Percentiles rank a stretch among this genome's conserved stretches.
Conservation (phyloP, 2,329 filamentous ascomycete species). For the Colletotrichum aenigma region DNA sequence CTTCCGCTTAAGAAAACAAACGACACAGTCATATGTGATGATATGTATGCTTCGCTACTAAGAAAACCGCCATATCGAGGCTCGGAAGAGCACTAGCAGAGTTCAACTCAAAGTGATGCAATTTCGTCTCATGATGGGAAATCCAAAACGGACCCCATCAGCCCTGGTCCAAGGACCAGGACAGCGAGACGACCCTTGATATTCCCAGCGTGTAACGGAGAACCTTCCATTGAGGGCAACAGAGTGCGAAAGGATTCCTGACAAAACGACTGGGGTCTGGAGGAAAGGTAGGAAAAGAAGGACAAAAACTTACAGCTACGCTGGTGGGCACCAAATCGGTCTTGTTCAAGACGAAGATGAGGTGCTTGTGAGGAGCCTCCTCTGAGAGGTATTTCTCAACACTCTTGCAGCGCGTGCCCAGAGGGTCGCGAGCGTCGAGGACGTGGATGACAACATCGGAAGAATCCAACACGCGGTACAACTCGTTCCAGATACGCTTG, state of each 20-base stretch:
- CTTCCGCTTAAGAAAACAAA: constrained; percentile 14
- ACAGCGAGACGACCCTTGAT: constrained; percentile 76
- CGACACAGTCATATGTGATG: constrained; percentile 21
- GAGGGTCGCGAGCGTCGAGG: constrained; percentile 84
- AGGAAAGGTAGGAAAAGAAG: constrained; percentile 27
- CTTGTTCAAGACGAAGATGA: constrained; percentile 90
- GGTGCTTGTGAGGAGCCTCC: constrained; percentile 94
- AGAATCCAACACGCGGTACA: constrained; percentile 94
- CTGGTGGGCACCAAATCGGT: constrained; percentile 90
- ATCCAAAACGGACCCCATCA: constrained; percentile 89
- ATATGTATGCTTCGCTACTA: constrained; percentile 95
- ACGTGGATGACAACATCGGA: constrained; percentile 97
- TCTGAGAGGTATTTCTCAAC: constrained; percentile 88
- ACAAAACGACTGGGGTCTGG: constrained; percentile 72
- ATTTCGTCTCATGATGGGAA: constrained; percentile 74
- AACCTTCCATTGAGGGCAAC: constrained; percentile 69
- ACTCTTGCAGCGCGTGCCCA: constrained; percentile 83
- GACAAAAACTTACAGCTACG: constrained; percentile 81
- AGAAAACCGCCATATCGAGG: constrained; percentile 77
- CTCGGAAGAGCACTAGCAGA: constrained; percentile 64
- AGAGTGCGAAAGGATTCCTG: constrained; percentile 80
- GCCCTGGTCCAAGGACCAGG: constrained; percentile 68
- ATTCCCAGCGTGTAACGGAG: constrained; percentile 99
- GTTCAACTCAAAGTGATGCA: constrained; percentile 99
- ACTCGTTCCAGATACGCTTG: constrained; percentile 96